These are phyloP conservation scores for Eremothecium sinecaudum DNA, from an alignment of 1,139 yeast genomes.

Conservation along the genomic window DNA sequence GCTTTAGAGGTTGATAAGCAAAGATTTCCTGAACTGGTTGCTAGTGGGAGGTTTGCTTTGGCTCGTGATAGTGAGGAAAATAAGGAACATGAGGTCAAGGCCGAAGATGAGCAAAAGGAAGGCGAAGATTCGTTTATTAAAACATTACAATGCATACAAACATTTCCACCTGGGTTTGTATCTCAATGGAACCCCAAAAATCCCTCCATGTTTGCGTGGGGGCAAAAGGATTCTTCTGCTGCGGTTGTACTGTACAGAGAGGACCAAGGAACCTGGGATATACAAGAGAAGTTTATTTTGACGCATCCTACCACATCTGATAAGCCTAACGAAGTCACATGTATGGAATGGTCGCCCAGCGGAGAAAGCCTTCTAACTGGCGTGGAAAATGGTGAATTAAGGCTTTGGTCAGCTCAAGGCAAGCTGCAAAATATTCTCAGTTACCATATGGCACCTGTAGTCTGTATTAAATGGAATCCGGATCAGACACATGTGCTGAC, in stretches of 20 bases:
- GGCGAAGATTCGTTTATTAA: constrained; percentile 25
- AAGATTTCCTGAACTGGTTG: constrained; percentile 27
- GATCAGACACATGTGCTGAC: constrained; percentile 33
- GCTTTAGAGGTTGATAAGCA: constrained; percentile 32
- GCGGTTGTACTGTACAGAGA: constrained; percentile 24
- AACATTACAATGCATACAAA: constrained; percentile 27
- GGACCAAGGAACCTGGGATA: constrained; percentile 1
- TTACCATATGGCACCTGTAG: constrained; percentile 45
- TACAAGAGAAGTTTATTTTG: constrained; percentile 13
- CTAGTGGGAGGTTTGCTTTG: constrained; percentile 28
- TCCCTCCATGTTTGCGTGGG: constrained; percentile 33
- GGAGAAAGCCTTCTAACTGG: constrained; percentile 52
- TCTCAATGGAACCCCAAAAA: constrained; percentile 36
- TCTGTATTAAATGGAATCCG: constrained; percentile 43
- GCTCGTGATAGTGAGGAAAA: constrained; percentile 12
- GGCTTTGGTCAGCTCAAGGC: constrained; percentile 64
- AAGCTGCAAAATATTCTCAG: constrained; percentile 50
- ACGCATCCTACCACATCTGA: constrained; percentile 12
- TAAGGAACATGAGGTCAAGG: constrained; percentile 4
- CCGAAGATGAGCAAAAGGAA: constrained; percentile 11
- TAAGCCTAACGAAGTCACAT: constrained; percentile 30
- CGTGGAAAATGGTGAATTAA: constrained; percentile 52
- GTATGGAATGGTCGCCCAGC: constrained; percentile 54
- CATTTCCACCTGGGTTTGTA: constrained; percentile 31
- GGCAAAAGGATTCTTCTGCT: constrained; percentile 34